Base-by-base conservation (phyloP, 2,329 filamentous ascomycete genomes). In the Coniella vitis region DNA sequence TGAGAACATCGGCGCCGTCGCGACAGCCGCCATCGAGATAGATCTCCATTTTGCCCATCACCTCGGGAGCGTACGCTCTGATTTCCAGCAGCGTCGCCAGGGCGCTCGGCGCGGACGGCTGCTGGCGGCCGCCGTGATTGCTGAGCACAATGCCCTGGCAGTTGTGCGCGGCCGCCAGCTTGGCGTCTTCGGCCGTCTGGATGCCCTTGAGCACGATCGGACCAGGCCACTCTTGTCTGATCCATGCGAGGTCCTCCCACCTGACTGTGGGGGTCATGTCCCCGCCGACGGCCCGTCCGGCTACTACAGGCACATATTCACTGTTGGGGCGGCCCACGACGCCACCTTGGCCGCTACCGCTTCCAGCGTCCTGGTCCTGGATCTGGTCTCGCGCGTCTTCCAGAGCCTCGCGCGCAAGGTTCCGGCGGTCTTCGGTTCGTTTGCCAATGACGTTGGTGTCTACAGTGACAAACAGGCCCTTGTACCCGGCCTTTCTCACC, bases 21-120 rank as follows among this genome's bases (percentile, higher is more conserved):
- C 72, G 68, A 25, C 81, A 69, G 0, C 78, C 78, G 4, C 76
- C 75, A 47, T 81, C 78, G 4, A 80, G 61, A 46, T 71, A 73
- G 2, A 81, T 69, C 56, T 79, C 72, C 55, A 79, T 64, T 38
- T 68, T 63, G 16, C 69, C 65, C 38, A 79, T 71, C 2, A 79
- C 64, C 31, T 72, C 66, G 0, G 75, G 75, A 16, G 70, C 72
- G 47, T 70, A 69, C 45, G 70, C 68, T 25, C 75, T 74, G 47
- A 80, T 69, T 56, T 81, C 76, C 2, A 81, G 60, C 1, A 81
- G 59, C 0, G 73, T 54, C 3, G 45, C 39, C 22, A 54, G 29
- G 7, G 42, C 52, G n/a, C 34, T 48, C 34, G 49, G 52, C 31
- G 52, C 48, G 4, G 45, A 52, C 34, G 46, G 48, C 25, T 54